Percentiles rank a stretch among this genome's conserved stretches.
Evolutionary conservation across 352 stramenopile species (phyloP).

Genomic region (Pythium myriotylum): DNA sequence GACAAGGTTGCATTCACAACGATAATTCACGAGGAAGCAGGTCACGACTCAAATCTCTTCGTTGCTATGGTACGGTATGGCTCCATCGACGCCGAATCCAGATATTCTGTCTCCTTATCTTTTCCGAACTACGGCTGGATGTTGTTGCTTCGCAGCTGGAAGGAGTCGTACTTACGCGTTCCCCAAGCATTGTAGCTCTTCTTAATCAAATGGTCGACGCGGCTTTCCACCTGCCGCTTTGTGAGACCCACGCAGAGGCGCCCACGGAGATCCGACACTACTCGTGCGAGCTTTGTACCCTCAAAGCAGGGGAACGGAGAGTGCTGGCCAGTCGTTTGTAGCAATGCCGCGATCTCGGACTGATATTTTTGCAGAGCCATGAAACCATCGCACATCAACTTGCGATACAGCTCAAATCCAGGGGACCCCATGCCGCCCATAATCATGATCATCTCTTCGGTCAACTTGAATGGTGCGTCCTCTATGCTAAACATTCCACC

Average conservation of each 20-base stretch:
- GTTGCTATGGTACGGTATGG: constrained; percentile 22
- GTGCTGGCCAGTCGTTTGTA: constrained; percentile 94
- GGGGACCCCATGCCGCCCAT: constrained; percentile 90
- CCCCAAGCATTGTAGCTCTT: constrained; percentile 91
- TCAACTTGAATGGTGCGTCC: constrained; percentile 99
- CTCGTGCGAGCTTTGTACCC: constrained; percentile 50
- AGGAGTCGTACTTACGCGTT: constrained; percentile 90
- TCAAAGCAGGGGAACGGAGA: constrained; percentile 96
- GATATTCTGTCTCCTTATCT: constrained; percentile 9
- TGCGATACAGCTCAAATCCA: constrained; percentile 91
- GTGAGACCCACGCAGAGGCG: constrained; percentile 76
- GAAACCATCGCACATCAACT: constrained; percentile 93
- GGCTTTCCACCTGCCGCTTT: constrained; percentile 59
- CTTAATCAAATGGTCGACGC: constrained; percentile 80
- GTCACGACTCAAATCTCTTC: constrained; percentile 4
- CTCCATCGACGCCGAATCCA: neutral
- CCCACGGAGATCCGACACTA: constrained; percentile 64
- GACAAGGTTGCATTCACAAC: constrained; percentile 18
- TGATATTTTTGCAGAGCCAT: constrained; percentile 92
- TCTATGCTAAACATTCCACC: constrained; percentile 97
- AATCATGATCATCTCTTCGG: constrained; percentile 96
- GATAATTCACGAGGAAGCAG: neutral
- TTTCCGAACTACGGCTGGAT: constrained; percentile 59
- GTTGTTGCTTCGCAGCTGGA: constrained; percentile 90
- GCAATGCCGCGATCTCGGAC: constrained; percentile 92